Base-by-base conservation (phyloP, 2,329 filamentous ascomycete species). In the Colletotrichum costaricense region DNA sequence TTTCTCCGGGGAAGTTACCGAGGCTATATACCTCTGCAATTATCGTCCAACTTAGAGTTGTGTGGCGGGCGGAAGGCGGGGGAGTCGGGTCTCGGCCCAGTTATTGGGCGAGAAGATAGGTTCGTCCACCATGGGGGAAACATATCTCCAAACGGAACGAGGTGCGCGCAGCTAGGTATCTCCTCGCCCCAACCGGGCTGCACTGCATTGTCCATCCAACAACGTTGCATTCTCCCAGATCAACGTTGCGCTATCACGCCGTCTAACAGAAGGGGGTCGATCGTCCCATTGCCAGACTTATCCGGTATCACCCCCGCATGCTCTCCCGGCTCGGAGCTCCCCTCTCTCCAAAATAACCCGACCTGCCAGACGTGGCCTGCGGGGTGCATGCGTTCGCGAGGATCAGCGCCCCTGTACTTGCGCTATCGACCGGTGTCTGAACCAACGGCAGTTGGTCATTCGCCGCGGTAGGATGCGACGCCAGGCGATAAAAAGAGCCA, bases 21-120 rank as follows among this genome's bases (percentile, higher is more conserved):
- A 66, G 28, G 57, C 33, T 71, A 73, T 71, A 71, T 73, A 33
- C 4, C 19, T n/a, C 7, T 12, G 12, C 22, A 19, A n/a, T 14
- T 8, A n/a, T 38, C 35, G 33, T 49, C 62, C 19, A 28, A 62
- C 55, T 57, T 71, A 62, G 7, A 66, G 67, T 66, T 70, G 55
- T 65, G 70, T 73, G 67, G 67, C 70, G 55, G 67, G 46, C 38
- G 56, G 30, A 66, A 62, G 60, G 67, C 60, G 67, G 60, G 66
- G 69, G 69, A 57, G 56, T 28, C 70, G 67, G 70, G 70, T 16
- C 46, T 73, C 67, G 67, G 70, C 35, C 35, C 55, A 73, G 70
- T 60, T 70, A 65, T 73, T 60, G 70, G 67, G 70, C 60, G 60
- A 70, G 33, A 42, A 70, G 33, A 42, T 26, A 65, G 49, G 46